phyloP scores from a whole-genome alignment of 140 eudicot genomes.

The Oenanthe javanica region DNA sequence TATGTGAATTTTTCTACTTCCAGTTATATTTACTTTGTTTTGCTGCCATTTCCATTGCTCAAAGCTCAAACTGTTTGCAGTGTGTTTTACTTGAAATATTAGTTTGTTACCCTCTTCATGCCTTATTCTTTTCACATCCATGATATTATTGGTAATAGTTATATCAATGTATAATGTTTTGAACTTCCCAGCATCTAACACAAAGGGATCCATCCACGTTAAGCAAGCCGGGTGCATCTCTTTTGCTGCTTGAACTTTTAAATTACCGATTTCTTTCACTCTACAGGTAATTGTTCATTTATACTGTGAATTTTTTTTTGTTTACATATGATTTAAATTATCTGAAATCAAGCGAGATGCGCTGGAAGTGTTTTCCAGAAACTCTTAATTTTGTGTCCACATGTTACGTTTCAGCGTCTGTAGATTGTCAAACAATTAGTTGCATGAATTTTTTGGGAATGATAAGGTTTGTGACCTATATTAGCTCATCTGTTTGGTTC shows the following conservation, averaged over 20 bases:
- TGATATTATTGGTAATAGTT: not conserved
- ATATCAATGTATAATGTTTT: not conserved
- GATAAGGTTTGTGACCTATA: constrained; percentile 3
- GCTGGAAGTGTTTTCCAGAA: not conserved
- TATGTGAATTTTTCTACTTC: not conserved
- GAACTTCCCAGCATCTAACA: constrained; percentile 51
- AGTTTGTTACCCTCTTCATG: not conserved
- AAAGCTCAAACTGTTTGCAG: not conserved
- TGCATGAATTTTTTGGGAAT: not conserved
- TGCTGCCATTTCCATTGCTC: not conserved
- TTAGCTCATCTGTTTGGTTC: constrained; percentile 6
- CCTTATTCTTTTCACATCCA: not conserved
- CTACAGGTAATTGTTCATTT: constrained; percentile 49
- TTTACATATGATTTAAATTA: not conserved
- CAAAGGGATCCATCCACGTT: constrained; percentile 60
- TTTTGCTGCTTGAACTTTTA: constrained; percentile 79
- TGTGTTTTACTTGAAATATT: not conserved
- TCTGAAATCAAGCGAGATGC: not conserved
- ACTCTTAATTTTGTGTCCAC: not conserved
- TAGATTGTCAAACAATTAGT: not conserved
- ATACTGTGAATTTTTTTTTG: not conserved
- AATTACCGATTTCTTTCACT: constrained; percentile 88
- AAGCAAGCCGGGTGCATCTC: constrained; percentile 63
- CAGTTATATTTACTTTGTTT: not conserved
- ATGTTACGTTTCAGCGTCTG: not conserved